phyloP scores from a whole-genome alignment of 306 rosid genomes.

The Sicyos edulis region DNA sequence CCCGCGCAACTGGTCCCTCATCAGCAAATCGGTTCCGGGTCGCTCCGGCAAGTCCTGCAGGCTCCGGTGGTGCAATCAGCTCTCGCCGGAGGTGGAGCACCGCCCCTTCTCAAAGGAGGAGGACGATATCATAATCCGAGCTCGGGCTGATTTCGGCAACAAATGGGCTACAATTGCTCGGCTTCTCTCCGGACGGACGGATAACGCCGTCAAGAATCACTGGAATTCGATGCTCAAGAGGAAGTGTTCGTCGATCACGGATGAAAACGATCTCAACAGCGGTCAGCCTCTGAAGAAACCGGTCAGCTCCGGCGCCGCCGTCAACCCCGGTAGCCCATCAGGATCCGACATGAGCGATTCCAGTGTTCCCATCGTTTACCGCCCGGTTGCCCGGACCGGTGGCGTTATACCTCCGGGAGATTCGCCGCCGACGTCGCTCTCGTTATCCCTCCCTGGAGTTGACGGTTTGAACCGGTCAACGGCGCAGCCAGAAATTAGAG shows the following conservation, averaged over 20 bases:
- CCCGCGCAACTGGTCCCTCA: conserved; percentile 82
- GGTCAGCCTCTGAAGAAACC: conserved; percentile 63
- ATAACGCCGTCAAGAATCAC: too few relatives aligned
- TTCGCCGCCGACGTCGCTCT: conserved; percentile 58
- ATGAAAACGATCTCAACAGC: conserved; percentile 23
- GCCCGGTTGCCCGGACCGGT: conserved; percentile 67
- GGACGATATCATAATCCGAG: conserved; percentile 77
- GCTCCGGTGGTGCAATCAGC: conserved; percentile 96
- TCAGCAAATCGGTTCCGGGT: conserved; percentile 79
- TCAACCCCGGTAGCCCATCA: conserved; percentile 74
- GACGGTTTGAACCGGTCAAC: conserved; percentile 27
- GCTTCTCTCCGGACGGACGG: too few relatives aligned
- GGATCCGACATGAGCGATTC: conserved; percentile 92
- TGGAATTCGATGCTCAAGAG: conserved; percentile 51
- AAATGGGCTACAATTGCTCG: too few relatives aligned
- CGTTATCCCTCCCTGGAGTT: conserved; percentile 70
- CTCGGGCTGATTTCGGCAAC: conserved; percentile 40
- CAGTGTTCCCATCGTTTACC: conserved; percentile 52
- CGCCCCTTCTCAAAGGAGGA: conserved; percentile 78
- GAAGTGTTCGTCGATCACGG: conserved; percentile 46
- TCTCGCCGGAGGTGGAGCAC: conserved; percentile 91
- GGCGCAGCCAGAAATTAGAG: conserved; percentile 13
- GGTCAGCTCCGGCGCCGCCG: conserved; percentile 64
- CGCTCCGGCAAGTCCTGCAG: conserved; percentile 94
- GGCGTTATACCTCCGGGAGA: conserved; percentile 55